Conservation (phyloP, 331 rosid genomes). For the Quercus tomentella region DNA sequence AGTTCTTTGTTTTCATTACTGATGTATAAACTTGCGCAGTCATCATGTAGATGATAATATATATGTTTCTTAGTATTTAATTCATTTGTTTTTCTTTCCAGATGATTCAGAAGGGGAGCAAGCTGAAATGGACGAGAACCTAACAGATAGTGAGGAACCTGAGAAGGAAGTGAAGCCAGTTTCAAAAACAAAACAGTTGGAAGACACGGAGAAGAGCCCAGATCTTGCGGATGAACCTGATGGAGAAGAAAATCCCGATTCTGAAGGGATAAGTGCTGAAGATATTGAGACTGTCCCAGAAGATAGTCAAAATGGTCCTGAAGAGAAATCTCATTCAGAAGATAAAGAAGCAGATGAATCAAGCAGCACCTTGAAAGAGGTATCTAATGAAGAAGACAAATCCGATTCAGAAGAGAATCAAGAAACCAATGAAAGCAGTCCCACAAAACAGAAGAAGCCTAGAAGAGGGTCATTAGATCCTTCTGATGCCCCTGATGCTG, state of each 20-base stretch:
- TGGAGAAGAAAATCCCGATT: conserved; percentile 42
- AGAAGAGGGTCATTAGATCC: conserved; percentile 29
- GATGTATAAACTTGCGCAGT: not conserved
- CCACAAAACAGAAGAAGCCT: conserved; percentile 29
- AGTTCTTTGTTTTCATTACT: not conserved
- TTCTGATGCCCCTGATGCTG: conserved; percentile 18
- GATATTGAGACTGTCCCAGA: conserved; percentile 29
- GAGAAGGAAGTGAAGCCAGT: conserved; percentile 43
- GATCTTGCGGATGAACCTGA: conserved; percentile 33
- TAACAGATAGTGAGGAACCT: conserved; percentile 43
- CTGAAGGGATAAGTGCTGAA: conserved; percentile 38
- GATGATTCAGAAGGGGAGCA: conserved; percentile 65
- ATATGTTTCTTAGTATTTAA: not conserved
- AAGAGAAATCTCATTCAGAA: conserved; percentile 33
- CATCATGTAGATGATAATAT: too few species aligned
- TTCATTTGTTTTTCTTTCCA: conserved; percentile 14
- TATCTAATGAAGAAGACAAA: conserved; percentile 33
- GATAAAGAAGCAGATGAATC: conserved; percentile 40
- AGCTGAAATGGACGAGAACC: conserved; percentile 39
- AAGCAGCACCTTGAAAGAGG: conserved; percentile 35
- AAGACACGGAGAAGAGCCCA: conserved; percentile 27
- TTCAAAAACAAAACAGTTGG: conserved; percentile 36
- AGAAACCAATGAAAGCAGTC: conserved; percentile 29
- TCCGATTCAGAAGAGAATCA: conserved; percentile 49
- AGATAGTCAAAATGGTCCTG: conserved; percentile 32